These are phyloP conservation scores for Helicocarpus griseus DNA, from an alignment of 2,329 filamentous ascomycete species.

Conservation along the genomic window DNA sequence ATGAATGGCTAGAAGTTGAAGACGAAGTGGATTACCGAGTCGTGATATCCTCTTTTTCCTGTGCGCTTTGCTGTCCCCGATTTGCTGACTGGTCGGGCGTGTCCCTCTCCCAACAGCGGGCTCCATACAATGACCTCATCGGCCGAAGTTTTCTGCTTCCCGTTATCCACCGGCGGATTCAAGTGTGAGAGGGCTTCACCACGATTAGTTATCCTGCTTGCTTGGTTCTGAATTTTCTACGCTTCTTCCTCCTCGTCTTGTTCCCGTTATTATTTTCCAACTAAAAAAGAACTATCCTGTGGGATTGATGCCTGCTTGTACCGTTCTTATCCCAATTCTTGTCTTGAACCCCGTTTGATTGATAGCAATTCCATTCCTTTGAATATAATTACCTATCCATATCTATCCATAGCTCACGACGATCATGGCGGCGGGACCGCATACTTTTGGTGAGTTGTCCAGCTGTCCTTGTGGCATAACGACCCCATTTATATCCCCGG, in stretches of 20 bases:
- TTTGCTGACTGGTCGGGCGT: neutral
- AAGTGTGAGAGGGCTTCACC: neutral
- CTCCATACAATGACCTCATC: constrained; percentile 1
- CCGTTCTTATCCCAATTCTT: neutral
- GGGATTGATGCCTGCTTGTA: neutral
- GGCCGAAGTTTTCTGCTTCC: neutral
- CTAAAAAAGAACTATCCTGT: neutral
- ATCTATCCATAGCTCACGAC: neutral
- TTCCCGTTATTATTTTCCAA: neutral
- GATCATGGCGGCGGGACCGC: constrained; percentile 14
- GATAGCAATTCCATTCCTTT: neutral
- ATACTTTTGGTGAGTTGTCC: constrained; percentile 14
- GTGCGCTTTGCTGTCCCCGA: neutral
- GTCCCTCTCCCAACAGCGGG: neutral
- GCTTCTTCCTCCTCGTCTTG: neutral
- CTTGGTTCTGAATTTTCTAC: no score
- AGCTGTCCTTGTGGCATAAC: neutral
- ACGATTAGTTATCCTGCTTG: neutral
- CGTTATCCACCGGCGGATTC: neutral
- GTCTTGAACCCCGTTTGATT: neutral
- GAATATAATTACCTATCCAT: neutral
- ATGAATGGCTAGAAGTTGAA: neutral
- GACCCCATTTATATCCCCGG: neutral
- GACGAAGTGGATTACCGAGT: neutral
- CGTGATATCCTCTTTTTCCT: no score